A percentile compares a stretch with the other conserved stretches of the same genome.
These are phyloP conservation scores for Botrytis pseudocinerea DNA, from an alignment of 2,329 filamentous ascomycete species.

Conservation along the genomic window DNA sequence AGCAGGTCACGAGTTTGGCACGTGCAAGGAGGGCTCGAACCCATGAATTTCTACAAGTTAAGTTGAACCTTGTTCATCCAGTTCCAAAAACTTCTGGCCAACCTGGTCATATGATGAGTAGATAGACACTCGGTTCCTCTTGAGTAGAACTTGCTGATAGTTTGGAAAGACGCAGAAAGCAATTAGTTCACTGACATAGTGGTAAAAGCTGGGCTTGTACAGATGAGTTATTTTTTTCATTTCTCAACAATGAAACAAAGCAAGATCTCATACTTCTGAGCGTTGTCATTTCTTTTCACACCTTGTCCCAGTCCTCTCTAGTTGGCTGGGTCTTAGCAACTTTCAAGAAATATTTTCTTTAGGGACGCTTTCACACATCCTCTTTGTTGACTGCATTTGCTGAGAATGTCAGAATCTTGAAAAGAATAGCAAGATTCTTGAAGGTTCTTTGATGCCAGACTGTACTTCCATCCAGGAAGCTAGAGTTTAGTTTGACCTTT, in stretches of 20 bases:
- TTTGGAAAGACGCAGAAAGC: neutral
- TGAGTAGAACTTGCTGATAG: neutral
- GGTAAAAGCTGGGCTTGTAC: neutral
- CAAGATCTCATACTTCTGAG: neutral
- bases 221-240: neutral
- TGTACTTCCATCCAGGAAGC: neutral
- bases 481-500: no score
- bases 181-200: neutral
- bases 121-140: no score
- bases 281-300: neutral
- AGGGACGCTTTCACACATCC: neutral
- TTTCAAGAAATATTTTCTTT: neutral
- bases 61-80: neutral
- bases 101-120: rapidly evolving
- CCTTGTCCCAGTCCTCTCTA: neutral
- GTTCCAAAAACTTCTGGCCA: neutral
- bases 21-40: neutral
- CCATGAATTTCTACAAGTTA: no score
- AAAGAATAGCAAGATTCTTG: no score
- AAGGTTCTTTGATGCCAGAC: neutral
- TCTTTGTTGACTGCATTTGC: neutral
- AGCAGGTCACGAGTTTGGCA: neutral
- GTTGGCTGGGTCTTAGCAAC: no score
- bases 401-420: neutral
- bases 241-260: neutral